Conservation (phyloP, 2,329 filamentous ascomycete species). For the Sporothrix protearum region DNA sequence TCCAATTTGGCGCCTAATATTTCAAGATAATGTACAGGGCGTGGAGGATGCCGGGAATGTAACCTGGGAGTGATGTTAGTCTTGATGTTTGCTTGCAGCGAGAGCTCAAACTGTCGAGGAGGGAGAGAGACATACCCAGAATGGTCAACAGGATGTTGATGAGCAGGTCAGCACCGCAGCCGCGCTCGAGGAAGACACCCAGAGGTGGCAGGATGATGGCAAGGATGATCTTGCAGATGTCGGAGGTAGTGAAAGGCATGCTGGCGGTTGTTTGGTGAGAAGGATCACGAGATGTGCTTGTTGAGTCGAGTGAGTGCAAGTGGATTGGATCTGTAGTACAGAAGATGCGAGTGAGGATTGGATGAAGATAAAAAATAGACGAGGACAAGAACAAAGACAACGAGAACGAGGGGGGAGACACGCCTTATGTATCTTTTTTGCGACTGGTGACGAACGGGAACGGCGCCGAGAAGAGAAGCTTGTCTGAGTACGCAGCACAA, state of each 20-base stretch:
- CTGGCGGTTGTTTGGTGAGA: slow-evolving; percentile 31
- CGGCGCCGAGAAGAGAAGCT: slow-evolving; percentile 1
- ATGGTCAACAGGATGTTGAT: slow-evolving; percentile 91
- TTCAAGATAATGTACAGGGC: slow-evolving; percentile 91
- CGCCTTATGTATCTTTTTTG: slow-evolving; percentile 14
- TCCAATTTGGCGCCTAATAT: slow-evolving; percentile 53
- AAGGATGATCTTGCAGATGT: slow-evolving; percentile 70
- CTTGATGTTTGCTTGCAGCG: no score
- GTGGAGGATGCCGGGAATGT: slow-evolving; percentile 83
- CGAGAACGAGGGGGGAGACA: background rate
- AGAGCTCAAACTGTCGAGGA: background rate
- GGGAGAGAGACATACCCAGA: slow-evolving; percentile 45
- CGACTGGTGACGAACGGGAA: background rate
- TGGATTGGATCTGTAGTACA: background rate
- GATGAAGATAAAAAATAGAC: background rate
- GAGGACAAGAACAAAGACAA: background rate
- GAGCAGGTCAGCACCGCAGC: slow-evolving; percentile 79
- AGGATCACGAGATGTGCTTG: background rate
- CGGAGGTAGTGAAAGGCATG: slow-evolving; percentile 57
- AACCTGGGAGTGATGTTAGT: slow-evolving; percentile 37
- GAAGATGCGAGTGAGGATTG: background rate
- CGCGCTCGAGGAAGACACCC: slow-evolving; percentile 91
- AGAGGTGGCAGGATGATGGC: slow-evolving; percentile 86
- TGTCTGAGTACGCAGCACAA: slow-evolving; percentile 5
- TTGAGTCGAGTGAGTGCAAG: background rate